Evolutionary conservation across 2,329 filamentous ascomycete species (phyloP), one percentile per base, ranked within the genome.

Genomic region (Stemphylium lycopersici): DNA sequence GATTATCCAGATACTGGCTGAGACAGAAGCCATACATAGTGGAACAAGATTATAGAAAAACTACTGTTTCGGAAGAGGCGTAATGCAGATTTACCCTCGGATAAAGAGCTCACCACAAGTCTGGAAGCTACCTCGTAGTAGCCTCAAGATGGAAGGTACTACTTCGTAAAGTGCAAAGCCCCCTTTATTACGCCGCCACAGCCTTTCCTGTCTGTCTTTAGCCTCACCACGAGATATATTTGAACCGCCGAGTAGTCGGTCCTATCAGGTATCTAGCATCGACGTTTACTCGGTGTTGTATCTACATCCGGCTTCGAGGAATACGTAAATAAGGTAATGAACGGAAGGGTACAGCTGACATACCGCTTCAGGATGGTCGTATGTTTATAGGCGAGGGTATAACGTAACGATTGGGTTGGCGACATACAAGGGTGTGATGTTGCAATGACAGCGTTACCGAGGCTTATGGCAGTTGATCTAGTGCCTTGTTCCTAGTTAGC

Each of bases 381-480:
- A 34, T 32, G 10, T 52, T 42, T 53, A 38, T 29, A 31, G n/a
- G n/a, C 40, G 22, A n/a, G 29, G 7, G 22, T 26, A 36, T 45
- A 16, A 56, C 32, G 22, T 29, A 43, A 24, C 13, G 20, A 37
- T 58, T 40, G 41, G 49, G 46, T 52, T 60, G 37, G 36, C 37
- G 26, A 48, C 37, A 33, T 48, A 29, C 26, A 26, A 20, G 59
- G 57, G 37, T 54, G 12, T 29, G 46, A 58, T 58, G 49, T 55
- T 56, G 60, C 46, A 52, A 62, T 62, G 7, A 39, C 36, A 16
- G 29, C 16, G 31, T 41, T 39, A 12, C 32, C 32, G 37, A 31
- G 31, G 16, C 7, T 36, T 6, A 5, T 26, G 12, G 43, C 18
- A 4, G 6, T 10, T 26, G 24, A 8, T 26, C 6, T 6, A 6